Conservation (phyloP, 2,329 filamentous ascomycete genomes). For the Colletotrichum plurivorum region DNA sequence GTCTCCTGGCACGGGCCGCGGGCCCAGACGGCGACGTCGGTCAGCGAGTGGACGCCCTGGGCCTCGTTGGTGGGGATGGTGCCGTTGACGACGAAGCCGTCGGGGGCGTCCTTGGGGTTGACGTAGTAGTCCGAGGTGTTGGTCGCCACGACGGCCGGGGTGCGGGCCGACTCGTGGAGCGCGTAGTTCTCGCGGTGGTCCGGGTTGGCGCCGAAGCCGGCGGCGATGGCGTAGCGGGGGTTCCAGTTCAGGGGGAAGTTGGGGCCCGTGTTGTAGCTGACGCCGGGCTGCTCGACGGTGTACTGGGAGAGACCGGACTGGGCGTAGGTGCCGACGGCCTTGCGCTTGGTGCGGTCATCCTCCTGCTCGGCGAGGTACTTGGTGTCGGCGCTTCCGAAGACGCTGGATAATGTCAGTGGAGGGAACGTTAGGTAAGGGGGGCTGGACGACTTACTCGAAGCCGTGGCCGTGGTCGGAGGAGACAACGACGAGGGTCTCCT, state of each 20-base stretch:
- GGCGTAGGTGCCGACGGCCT: slow-evolving; percentile 81
- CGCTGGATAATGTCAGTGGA: slow-evolving; percentile 51
- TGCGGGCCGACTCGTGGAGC: slow-evolving; percentile 76
- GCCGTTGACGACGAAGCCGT: slow-evolving; percentile 82
- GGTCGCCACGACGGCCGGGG: slow-evolving; percentile 64
- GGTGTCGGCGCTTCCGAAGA: slow-evolving; percentile 86
- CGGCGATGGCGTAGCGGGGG: slow-evolving; percentile 84
- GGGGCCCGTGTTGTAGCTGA: slow-evolving; percentile 79
- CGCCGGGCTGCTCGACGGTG: slow-evolving; percentile 68
- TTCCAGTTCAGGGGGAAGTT: slow-evolving; percentile 90
- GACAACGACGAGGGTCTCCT: slow-evolving; percentile 84
- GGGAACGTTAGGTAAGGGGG: rapidly evolving
- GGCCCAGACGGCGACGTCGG: slow-evolving; percentile 84
- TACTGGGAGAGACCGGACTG: slow-evolving; percentile 84
- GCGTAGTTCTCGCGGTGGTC: slow-evolving; percentile 84
- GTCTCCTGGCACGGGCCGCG: slow-evolving; percentile 83
- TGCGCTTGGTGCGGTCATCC: slow-evolving; percentile 79
- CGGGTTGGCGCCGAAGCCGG: slow-evolving; percentile 79
- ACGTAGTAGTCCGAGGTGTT: slow-evolving; percentile 73
- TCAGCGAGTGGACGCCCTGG: slow-evolving; percentile 83
- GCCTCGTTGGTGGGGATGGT: slow-evolving; percentile 75
- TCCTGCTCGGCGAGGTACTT: slow-evolving; percentile 78
- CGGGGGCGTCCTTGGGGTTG: slow-evolving; percentile 75
- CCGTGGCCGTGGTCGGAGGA: slow-evolving; percentile 93
- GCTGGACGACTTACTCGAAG: slow-evolving; percentile 70